phyloP scores from a whole-genome alignment of 805 yeast genomes.

The Cyberlindnera xylosilytica region DNA sequence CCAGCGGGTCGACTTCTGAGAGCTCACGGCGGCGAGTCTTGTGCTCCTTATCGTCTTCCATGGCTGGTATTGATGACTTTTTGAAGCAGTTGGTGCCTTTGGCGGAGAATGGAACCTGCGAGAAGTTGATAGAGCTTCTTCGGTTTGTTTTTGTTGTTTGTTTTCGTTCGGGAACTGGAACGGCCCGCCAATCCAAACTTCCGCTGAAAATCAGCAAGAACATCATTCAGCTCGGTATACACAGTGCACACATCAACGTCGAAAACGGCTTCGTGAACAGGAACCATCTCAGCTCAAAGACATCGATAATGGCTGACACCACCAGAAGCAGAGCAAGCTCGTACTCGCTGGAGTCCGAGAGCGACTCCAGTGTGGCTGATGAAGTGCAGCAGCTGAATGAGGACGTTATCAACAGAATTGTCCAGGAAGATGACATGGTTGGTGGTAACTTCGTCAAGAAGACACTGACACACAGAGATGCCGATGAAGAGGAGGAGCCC shows the following conservation, averaged over 20 bases:
- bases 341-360: slow-evolving; percentile 8
- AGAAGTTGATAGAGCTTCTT: too few species aligned
- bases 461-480: slow-evolving; percentile 1
- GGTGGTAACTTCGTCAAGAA: slow-evolving; percentile 5
- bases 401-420: slow-evolving; percentile 13
- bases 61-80: background rate
- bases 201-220: too few species aligned
- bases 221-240: too few species aligned
- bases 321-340: background rate
- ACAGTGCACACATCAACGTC: too few species aligned
- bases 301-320: background rate
- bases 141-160: too few species aligned
- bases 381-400: slow-evolving; percentile 17
- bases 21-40: slow-evolving; percentile 6
- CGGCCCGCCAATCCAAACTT: too few species aligned
- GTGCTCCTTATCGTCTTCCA: background rate
- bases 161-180: too few species aligned
- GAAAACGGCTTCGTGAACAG: too few species aligned
- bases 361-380: slow-evolving; percentile 8
- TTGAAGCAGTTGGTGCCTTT: too few species aligned
- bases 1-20: slow-evolving; percentile 18
- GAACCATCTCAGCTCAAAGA: too few species aligned
- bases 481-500: slow-evolving; percentile 1
- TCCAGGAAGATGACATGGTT: slow-evolving; percentile 16
- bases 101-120: too few species aligned